Evolutionary conservation across 2,329 filamentous ascomycete species (phyloP).

Genomic region (Nemania bipapillata): DNA sequence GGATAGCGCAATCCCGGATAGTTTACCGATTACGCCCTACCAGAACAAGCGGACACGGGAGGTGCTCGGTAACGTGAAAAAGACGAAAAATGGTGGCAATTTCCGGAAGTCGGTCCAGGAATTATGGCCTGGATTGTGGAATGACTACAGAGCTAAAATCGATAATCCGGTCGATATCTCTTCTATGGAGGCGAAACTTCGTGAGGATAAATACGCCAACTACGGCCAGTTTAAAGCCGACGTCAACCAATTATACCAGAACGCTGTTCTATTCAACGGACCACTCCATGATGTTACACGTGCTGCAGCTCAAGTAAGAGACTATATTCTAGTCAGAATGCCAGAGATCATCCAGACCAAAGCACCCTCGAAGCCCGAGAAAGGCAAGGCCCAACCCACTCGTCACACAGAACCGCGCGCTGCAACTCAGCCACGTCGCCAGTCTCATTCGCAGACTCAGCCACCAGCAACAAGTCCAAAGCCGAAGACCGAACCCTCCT

Average conservation of each 20-base stretch:
- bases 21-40: slow-evolving; percentile 58
- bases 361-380: slow-evolving; percentile 71
- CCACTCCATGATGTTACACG: slow-evolving; percentile 76
- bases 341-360: slow-evolving; percentile 56
- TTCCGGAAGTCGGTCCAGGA: slow-evolving; percentile 83
- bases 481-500: slow-evolving; percentile 49
- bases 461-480: slow-evolving; percentile 54
- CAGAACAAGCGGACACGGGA: slow-evolving; percentile 59
- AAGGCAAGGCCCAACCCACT: slow-evolving; percentile 61
- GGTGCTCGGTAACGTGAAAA: slow-evolving; percentile 79
- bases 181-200: slow-evolving; percentile 83
- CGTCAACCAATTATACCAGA: slow-evolving; percentile 80
- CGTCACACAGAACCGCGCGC: slow-evolving; percentile 60
- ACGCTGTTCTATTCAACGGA: slow-evolving; percentile 86
- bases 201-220: slow-evolving; percentile 73
- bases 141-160: slow-evolving; percentile 75
- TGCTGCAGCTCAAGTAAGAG: slow-evolving; percentile 65
- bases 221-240: slow-evolving; percentile 80
- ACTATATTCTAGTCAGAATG: slow-evolving; percentile 62
- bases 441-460: slow-evolving; percentile 48
- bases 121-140: slow-evolving; percentile 78
- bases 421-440: slow-evolving; percentile 52
- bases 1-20: slow-evolving; percentile 53
- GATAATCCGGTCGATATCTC: slow-evolving; percentile 84
- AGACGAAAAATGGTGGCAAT: slow-evolving; percentile 80